Evolutionary conservation across 495 filamentous ascomycete genomes (phyloP).

Genomic region (Penicillium samsonianum): DNA sequence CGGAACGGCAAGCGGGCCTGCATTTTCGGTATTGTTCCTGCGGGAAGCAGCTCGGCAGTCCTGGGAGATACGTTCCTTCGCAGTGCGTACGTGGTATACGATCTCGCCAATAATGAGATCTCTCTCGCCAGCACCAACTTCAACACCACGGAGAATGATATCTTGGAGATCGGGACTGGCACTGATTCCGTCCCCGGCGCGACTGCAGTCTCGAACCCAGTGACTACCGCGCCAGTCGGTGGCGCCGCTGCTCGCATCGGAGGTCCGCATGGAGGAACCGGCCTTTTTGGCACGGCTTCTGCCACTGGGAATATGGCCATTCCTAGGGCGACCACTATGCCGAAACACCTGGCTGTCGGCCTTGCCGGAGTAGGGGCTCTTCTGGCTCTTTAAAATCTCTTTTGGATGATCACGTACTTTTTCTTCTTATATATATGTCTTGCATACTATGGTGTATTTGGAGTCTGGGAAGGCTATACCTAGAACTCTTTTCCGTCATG

Average conservation of each 20-base stretch:
- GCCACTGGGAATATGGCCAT: slow-evolving; percentile 26
- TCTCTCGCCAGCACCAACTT: slow-evolving; percentile 84
- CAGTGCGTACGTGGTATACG: slow-evolving; percentile 90
- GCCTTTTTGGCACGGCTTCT: slow-evolving; percentile 17
- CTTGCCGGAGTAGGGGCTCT: slow-evolving; percentile 33
- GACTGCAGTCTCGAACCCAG: slow-evolving; percentile 63
- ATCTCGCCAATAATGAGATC: slow-evolving; percentile 85
- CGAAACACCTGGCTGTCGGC: slow-evolving; percentile 28
- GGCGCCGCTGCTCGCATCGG: slow-evolving; percentile 43
- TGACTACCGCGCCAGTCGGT: slow-evolving; percentile 46
- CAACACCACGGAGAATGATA: slow-evolving; percentile 62
- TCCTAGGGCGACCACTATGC: slow-evolving; percentile 23
- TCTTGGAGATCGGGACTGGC: slow-evolving; percentile 74
- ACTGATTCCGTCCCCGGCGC: slow-evolving; percentile 67
- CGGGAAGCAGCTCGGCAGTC: slow-evolving; percentile 64
- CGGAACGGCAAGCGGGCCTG: slow-evolving; percentile 63
- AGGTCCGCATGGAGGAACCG: slow-evolving; percentile 26
- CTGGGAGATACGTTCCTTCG: slow-evolving; percentile 93
- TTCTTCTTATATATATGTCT: slow-evolving; percentile 2
- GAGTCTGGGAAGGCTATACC: slow-evolving; percentile 16
- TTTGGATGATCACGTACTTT: background rate
- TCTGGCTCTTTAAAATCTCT: slow-evolving; percentile 22
- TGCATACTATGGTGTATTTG: slow-evolving; percentile 18
- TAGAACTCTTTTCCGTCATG: slow-evolving; percentile 6
- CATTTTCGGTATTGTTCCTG: slow-evolving; percentile 75